Percentiles rank a stretch among this genome's conserved stretches.
Conservation (phyloP, 75 land plant genomes). For the Pinus tabuliformis region DNA sequence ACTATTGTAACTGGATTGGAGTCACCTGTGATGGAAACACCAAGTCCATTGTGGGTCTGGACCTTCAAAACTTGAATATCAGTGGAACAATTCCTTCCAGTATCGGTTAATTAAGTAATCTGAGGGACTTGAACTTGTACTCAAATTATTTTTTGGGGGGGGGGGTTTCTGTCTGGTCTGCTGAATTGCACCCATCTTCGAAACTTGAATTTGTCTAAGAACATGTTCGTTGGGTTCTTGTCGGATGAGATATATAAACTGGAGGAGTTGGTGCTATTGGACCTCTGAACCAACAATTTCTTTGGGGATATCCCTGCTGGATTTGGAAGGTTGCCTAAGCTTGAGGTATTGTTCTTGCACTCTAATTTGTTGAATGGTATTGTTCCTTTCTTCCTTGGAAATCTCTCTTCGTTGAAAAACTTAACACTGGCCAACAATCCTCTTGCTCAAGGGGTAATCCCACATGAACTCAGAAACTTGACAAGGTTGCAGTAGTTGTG, state of each 20-base stretch:
- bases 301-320: slow-evolving; percentile 46
- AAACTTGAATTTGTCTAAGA: slow-evolving; percentile 34
- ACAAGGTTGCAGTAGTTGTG: slow-evolving; percentile 36
- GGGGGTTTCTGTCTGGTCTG: slow-evolving; percentile 41
- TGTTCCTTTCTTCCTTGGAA: slow-evolving; percentile 49
- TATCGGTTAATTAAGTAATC: slow-evolving; percentile 33
- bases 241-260: slow-evolving; percentile 48
- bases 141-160: slow-evolving; percentile 47
- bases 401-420: slow-evolving; percentile 31
- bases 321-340: slow-evolving; percentile 28
- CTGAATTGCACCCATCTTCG: slow-evolving; percentile 41
- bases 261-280: slow-evolving; percentile 14
- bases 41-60: slow-evolving; percentile 23
- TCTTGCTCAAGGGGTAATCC: slow-evolving; percentile 33
- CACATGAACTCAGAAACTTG: slow-evolving; percentile 38
- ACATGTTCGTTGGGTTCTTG: slow-evolving; percentile 50
- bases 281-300: slow-evolving; percentile 37
- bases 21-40: slow-evolving; percentile 13
- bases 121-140: slow-evolving; percentile 39
- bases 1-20: slow-evolving; percentile 40
- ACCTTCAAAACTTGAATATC: slow-evolving; percentile 18
- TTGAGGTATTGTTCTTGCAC: slow-evolving; percentile 27
- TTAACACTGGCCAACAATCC: slow-evolving; percentile 39
- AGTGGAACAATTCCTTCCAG: slow-evolving; percentile 13
- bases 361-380: slow-evolving; percentile 42